Evolutionary conservation across 2,329 filamentous ascomycete genomes (phyloP).

Genomic region (Fusarium buxicola): DNA sequence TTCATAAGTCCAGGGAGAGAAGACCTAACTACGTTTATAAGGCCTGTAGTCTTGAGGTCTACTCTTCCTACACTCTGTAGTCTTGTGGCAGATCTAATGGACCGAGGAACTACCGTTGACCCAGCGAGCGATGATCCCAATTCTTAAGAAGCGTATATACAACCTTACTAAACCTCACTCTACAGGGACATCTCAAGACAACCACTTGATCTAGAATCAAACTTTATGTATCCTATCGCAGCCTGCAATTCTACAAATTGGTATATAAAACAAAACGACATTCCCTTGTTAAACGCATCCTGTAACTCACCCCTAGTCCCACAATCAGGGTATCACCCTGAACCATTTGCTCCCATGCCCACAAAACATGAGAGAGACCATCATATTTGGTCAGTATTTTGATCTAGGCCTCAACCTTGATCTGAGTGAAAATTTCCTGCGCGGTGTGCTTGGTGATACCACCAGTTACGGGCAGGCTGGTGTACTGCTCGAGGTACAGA

Average conservation of each 20-base stretch:
- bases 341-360: constrained; percentile 32
- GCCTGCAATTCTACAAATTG: constrained; percentile 38
- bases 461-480: constrained; percentile 87
- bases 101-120: no score
- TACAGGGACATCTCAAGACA: no score
- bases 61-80: no score
- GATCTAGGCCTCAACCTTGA: constrained; percentile 37
- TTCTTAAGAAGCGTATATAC: no score
- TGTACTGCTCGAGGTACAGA: constrained; percentile 82
- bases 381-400: constrained; percentile 1
- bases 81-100: no score
- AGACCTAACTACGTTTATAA: no score
- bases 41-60: no score
- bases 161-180: no score
- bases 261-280: constrained; percentile 33
- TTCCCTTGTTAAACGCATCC: constrained; percentile 12
- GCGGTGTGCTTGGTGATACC: constrained; percentile 91
- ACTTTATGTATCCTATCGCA: constrained; percentile 10
- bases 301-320: constrained; percentile 19
- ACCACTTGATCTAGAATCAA: no score
- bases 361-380: constrained; percentile 12
- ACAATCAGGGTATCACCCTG: constrained; percentile 33
- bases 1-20: no score
- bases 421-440: constrained; percentile 69
- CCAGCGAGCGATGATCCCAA: no score